Percentiles rank a stretch among this genome's conserved stretches.
Evolutionary conservation across 176 grass and related monocot genomes (phyloP).

Genomic region (Stipa capillata): DNA sequence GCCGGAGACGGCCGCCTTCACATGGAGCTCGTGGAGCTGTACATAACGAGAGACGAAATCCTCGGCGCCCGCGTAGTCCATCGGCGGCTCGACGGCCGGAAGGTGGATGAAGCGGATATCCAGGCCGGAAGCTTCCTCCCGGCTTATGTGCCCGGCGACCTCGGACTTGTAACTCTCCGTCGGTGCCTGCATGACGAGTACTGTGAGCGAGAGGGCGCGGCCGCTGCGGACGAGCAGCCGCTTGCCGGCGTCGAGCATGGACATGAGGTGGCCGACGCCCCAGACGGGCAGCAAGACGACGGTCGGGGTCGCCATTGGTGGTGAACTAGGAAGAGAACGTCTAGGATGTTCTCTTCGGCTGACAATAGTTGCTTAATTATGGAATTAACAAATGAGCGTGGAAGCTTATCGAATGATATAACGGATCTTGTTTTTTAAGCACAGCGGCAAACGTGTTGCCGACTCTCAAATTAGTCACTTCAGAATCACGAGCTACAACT

Average conservation of each 20-base stretch:
- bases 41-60: slow-evolving; percentile 24
- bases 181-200: neutral
- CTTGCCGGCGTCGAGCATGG: slow-evolving; percentile 6
- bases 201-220: neutral
- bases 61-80: neutral
- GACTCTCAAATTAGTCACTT: no score
- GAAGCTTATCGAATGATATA: no score
- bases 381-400: no score
- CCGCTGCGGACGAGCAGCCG: slow-evolving; percentile 5
- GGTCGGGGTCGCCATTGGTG: neutral
- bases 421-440: no score
- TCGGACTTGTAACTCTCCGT: neutral
- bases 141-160: neutral
- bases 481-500: no score
- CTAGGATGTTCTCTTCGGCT: no score
- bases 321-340: neutral
- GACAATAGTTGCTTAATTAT: no score
- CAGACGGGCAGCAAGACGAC: slow-evolving; percentile 2
- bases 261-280: slow-evolving; percentile 12
- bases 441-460: no score
- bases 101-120: slow-evolving; percentile 18
- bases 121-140: neutral
- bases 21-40: neutral
- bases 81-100: slow-evolving; percentile 8
- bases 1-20: slow-evolving; percentile 15